Base-by-base conservation (phyloP, 1,284 basidiomycete species). In the Dichomitus squalens region DNA sequence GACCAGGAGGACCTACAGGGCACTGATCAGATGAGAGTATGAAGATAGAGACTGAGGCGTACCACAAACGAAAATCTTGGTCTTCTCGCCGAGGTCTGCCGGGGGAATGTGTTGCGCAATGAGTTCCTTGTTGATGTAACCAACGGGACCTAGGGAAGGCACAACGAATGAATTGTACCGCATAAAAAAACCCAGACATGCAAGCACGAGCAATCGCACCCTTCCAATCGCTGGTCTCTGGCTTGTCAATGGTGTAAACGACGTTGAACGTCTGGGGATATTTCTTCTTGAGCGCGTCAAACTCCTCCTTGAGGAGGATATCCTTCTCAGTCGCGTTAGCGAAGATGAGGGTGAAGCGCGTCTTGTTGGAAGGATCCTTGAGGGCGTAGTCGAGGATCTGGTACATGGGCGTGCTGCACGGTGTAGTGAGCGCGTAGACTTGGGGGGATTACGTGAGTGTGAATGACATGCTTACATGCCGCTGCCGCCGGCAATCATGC, bases 311-410 rank as follows among this genome's bases (percentile, higher is more conserved):
- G 58, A 97, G 81, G 48, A 97, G 86, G 66, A 99, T 96, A 73
- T 98, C 96, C 61, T 85, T 79, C 71, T 95, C 92, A n/a, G 90
- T 84, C 52, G 93, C 83, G 76, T 98, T 98, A 43, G 92, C 88
- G 76, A 92, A 98, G 68, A 99, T 76, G 55, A 98, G 81, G 49
- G 91, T 97, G 76, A 93, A 96, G 72, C 96, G 95, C 64, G 97
- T 98, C 79, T 90, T 95, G 85, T 99, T 98, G 48, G 74, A 66
- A 27, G 82, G 78, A 66, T 91, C 86, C 1, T 79, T 64, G 53
- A 96, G 83, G 4, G 92, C 88, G 73, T 95, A 84, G 48, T 78
- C 79, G 58, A 95, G 72, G 66, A 96, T 72, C 73, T 92, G 89
- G 75, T 88, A 91, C 50, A 92, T 79, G 4, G 90, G 89, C 12